Evolutionary conservation across 129 eudicot species (phyloP), one percentile per base, ranked within the genome.

Genomic region (Artemisia tridentata): DNA sequence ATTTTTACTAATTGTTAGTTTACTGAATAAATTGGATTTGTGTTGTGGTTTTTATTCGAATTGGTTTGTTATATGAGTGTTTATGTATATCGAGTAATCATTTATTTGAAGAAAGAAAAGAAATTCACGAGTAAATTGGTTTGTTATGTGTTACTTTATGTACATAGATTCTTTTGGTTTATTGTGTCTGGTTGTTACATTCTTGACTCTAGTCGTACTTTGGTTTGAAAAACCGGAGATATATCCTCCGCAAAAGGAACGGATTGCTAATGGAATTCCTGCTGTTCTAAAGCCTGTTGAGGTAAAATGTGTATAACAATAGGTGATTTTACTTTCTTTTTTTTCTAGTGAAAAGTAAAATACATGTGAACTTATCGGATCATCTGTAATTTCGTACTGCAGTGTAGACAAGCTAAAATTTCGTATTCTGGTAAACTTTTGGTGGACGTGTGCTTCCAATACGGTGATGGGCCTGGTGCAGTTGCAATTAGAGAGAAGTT

Each of bases 341-440:
- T 15, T 38, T 1, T 64, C 25, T 9, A 38, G 9, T 34, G 2
- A n/a, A 62, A 14, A 52, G 6, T 13, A 17, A 20, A 31, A 54
- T 38, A 27, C 56, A 5, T 68, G 41, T 15, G 5, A 60, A 47
- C 48, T 78, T 50, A 70, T 53, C 54, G 7, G 45, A 60, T 63
- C 67, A 4, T 75, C 38, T 75, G 18, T 21, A 29, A 65, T 63
- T 78, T 29, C 46, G 8, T 21, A 17, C 63, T 72, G 78, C 98
- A 93, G 98, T 93, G 98, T 78, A 84, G 98, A 71, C 98, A 89
- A 74, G 95, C 97, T 65, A 93, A 84, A 75, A 77, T 82, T 50
- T 81, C 98, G 5, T 89, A 93, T 70, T 52, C 86, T 0, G 98
- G 98, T 69, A 87, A 72, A 74, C 80, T 93, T 63, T 16, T 63